Evolutionary conservation across 345 rosid species (phyloP).

Genomic region (Dimocarpus longan): DNA sequence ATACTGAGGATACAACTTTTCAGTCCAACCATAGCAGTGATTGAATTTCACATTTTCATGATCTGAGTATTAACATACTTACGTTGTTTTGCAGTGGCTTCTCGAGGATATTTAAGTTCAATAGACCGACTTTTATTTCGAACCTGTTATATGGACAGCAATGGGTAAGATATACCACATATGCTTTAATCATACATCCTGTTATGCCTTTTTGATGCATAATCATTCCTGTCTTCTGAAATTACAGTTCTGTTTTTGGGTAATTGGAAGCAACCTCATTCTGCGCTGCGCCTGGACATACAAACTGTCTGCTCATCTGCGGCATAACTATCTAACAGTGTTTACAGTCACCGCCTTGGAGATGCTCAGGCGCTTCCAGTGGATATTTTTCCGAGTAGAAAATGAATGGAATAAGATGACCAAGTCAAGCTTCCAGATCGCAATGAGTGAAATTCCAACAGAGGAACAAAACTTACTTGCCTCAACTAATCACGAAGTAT

Average conservation of each 20-base stretch:
- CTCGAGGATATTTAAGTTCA: slow-evolving; percentile 89
- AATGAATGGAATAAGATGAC: slow-evolving; percentile 94
- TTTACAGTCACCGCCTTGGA: slow-evolving; percentile 69
- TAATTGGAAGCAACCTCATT: slow-evolving; percentile 86
- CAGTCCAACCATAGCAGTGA: background rate
- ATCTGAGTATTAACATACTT: background rate
- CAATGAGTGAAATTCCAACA: slow-evolving; percentile 50
- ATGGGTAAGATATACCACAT: slow-evolving; percentile 59
- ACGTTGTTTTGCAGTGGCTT: slow-evolving; percentile 55
- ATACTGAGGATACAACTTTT: background rate
- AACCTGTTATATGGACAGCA: slow-evolving; percentile 64
- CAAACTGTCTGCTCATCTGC: slow-evolving; percentile 93
- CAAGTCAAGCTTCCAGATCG: slow-evolving; percentile 60
- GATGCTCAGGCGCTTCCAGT: slow-evolving; percentile 85
- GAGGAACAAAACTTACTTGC: slow-evolving; percentile 76
- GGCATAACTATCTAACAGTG: slow-evolving; percentile 82
- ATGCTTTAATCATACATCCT: background rate
- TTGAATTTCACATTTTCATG: background rate
- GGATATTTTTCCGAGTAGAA: slow-evolving; percentile 97
- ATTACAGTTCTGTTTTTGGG: slow-evolving; percentile 88
- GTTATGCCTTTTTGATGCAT: background rate
- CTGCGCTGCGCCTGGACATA: slow-evolving; percentile 95
- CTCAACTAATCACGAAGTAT: slow-evolving; percentile 62
- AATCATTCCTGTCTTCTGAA: background rate
- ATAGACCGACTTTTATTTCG: slow-evolving; percentile 56